phyloP scores from a whole-genome alignment of 192 early-diverging fungal genomes.

The Coemansia sp. region DNA sequence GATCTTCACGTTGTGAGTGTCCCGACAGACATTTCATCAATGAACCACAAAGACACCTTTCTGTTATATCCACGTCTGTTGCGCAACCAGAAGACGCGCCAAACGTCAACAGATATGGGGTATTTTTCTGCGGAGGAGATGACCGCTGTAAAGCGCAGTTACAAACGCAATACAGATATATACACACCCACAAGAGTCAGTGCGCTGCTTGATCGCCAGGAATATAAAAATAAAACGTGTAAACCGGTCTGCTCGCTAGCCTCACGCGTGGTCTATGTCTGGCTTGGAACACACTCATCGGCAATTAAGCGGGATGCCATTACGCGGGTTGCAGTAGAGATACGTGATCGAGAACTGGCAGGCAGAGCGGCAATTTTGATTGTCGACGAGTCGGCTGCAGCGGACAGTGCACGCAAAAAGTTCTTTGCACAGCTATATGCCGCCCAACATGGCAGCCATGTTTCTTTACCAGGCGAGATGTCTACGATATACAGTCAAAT shows the following conservation, averaged over 20 bases:
- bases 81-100: conserved; percentile 6
- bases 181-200: conserved; percentile 4
- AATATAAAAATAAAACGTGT: conserved; percentile 13
- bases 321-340: conserved; percentile 42
- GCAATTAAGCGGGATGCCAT: conserved; percentile 50
- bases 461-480: conserved; percentile 17
- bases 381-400: conserved; percentile 37
- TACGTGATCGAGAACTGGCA: conserved; percentile 46
- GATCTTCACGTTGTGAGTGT: conserved; percentile 51
- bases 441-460: conserved; percentile 16
- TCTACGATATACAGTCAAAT: conserved; percentile 32
- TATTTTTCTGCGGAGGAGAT: background rate
- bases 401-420: conserved; percentile 37
- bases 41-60: conserved; percentile 53
- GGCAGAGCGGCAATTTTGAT: conserved; percentile 28
- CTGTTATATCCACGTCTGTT: conserved; percentile 46
- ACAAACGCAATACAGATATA: background rate
- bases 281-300: conserved; percentile 47
- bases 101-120: background rate
- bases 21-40: conserved; percentile 24
- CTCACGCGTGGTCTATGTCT: conserved; percentile 41
- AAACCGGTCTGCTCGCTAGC: conserved; percentile 40
- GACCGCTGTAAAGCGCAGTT: background rate
- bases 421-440: conserved; percentile 41
- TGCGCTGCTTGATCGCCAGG: conserved; percentile 29